These are phyloP conservation scores for Magnaporthiopsis rhizophila DNA, from an alignment of 2,329 filamentous ascomycete species.

Conservation along the genomic window DNA sequence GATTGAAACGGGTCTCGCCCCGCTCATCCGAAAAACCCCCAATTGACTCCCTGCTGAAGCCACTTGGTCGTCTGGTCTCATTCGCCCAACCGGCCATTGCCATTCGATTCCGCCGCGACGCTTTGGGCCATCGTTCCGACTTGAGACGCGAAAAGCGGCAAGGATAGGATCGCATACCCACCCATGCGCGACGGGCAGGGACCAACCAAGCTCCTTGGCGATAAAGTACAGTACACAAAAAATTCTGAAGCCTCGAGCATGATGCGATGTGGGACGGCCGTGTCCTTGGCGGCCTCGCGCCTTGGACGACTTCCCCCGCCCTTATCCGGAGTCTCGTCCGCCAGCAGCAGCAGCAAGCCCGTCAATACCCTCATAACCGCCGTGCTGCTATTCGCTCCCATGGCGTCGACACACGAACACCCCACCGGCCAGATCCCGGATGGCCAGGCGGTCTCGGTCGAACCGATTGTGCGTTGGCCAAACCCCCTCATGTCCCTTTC, in stretches of 20 bases:
- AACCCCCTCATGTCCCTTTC: too few relatives aligned
- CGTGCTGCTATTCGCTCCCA: conserved; percentile 11
- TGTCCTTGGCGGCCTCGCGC: neutral
- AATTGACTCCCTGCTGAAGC: too few relatives aligned
- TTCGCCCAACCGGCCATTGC: neutral
- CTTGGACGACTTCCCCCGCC: neutral
- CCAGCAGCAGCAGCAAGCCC: neutral
- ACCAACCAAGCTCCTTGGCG: too few relatives aligned
- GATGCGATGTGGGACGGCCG: neutral
- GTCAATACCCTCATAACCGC: conserved; percentile 6
- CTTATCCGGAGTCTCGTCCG: neutral
- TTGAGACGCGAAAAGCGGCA: neutral
- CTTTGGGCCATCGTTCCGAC: neutral
- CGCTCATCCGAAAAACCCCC: neutral
- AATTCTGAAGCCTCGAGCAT: neutral
- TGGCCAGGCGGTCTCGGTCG: conserved; percentile 59
- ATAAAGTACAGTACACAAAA: neutral
- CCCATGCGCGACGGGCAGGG: neutral
- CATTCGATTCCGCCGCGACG: neutral
- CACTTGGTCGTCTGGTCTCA: neutral
- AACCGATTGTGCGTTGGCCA: conserved; percentile 39
- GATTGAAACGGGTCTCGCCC: neutral
- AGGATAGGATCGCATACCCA: neutral
- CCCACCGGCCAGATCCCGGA: conserved; percentile 53
- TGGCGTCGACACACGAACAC: conserved; percentile 38